Evolutionary conservation across 164 flowering plant species (phyloP).

Genomic region (Annona squamosa): DNA sequence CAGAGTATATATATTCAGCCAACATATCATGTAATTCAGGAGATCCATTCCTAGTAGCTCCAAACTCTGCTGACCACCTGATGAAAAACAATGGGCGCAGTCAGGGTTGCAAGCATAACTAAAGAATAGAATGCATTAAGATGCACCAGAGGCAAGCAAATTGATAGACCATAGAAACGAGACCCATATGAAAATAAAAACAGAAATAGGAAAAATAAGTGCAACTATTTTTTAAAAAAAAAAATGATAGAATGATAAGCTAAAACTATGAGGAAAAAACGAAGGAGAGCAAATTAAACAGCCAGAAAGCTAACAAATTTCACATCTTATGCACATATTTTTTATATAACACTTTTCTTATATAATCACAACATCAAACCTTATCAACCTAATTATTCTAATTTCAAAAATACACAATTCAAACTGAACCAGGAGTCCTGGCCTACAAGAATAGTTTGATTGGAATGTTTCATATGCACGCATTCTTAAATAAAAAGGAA

Average conservation of each 20-base stretch:
- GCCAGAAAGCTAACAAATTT: background rate
- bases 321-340: too few relatives aligned
- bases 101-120: background rate
- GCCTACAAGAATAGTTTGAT: too few relatives aligned
- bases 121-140: background rate
- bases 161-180: background rate
- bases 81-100: constrained; percentile 4
- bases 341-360: too few relatives aligned
- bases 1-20: constrained; percentile 79
- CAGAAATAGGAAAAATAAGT: background rate
- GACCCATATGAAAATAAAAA: background rate
- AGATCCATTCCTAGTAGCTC: constrained; percentile 58
- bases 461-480: too few relatives aligned
- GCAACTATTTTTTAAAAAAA: background rate
- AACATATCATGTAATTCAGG: constrained; percentile 84
- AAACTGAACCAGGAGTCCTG: too few relatives aligned
- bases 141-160: background rate
- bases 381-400: too few relatives aligned
- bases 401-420: too few relatives aligned
- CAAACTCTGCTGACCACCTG: constrained; percentile 95
- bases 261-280: too few relatives aligned
- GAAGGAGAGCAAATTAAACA: background rate
- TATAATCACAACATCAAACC: too few relatives aligned
- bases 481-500: too few relatives aligned
- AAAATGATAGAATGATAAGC: background rate